These are phyloP conservation scores for Capronia americana DNA, from an alignment of 2,329 filamentous ascomycete species.

Conservation along the genomic window DNA sequence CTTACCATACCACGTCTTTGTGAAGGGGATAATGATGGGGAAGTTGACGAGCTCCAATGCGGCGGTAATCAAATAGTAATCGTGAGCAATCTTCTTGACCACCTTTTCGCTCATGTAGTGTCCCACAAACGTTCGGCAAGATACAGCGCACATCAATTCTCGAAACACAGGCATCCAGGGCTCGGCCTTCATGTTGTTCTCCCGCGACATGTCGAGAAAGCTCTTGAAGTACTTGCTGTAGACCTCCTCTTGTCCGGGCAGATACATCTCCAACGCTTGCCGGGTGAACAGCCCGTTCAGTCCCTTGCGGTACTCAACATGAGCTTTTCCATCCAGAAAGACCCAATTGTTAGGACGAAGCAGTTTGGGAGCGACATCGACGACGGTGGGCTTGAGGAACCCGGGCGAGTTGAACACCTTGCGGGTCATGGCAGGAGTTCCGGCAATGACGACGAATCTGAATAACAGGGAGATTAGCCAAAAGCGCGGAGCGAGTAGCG, in stretches of 20 bases:
- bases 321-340: conserved; percentile 91
- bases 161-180: conserved; percentile 93
- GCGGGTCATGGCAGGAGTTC: conserved; percentile 90
- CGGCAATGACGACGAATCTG: conserved; percentile 96
- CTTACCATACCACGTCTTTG: conserved; percentile 96
- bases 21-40: conserved; percentile 93
- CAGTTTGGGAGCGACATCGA: conserved; percentile 92
- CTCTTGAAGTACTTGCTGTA: conserved; percentile 84
- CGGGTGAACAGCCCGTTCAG: conserved; percentile 94
- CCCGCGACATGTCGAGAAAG: conserved; percentile 77
- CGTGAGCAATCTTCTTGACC: conserved; percentile 91
- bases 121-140: conserved; percentile 95
- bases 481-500: neutral
- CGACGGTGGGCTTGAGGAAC: conserved; percentile 95
- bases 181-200: conserved; percentile 73
- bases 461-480: neutral
- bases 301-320: conserved; percentile 97
- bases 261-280: conserved; percentile 82
- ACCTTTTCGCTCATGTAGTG: conserved; percentile 91
- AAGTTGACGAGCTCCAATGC: conserved; percentile 98
- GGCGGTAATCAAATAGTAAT: conserved; percentile 96
- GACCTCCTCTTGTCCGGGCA: conserved; percentile 90
- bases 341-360: conserved; percentile 94
- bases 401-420: conserved; percentile 95
- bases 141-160: conserved; percentile 92